Percentiles rank a stretch among this genome's conserved stretches.
Conservation (phyloP, 345 rosid species). For the Pseudoturritis turrita region DNA sequence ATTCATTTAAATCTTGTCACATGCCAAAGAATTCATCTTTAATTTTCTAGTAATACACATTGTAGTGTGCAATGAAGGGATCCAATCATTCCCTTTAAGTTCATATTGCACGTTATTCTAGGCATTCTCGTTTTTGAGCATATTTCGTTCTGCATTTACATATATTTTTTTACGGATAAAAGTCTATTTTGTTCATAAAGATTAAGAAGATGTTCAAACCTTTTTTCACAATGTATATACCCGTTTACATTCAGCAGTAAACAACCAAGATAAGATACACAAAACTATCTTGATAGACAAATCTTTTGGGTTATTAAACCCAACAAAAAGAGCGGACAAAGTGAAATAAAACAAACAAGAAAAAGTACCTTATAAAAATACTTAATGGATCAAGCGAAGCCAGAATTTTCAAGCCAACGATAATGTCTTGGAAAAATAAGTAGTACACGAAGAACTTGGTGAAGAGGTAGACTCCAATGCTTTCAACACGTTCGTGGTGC, state of each 20-base stretch:
- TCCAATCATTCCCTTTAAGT: no score
- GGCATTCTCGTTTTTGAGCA: no score
- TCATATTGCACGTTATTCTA: no score
- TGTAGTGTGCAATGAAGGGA: no score
- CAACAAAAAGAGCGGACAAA: not conserved
- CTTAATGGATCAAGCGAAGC: not conserved
- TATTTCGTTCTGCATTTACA: no score
- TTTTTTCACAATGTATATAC: constrained; percentile 28
- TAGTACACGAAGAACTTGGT: constrained; percentile 30
- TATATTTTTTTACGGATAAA: no score
- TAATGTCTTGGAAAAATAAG: constrained; percentile 31
- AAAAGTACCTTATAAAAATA: constrained; percentile 7
- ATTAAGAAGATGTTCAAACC: constrained; percentile 14
- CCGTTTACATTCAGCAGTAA: not conserved
- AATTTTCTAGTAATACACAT: no score
- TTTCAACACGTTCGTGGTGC: constrained; percentile 41
- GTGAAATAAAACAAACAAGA: not conserved
- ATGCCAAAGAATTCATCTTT: no score
- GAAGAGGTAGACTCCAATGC: constrained; percentile 43
- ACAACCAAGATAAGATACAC: constrained; percentile 39
- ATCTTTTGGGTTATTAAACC: constrained; percentile 7
- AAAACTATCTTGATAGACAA: constrained; percentile 18
- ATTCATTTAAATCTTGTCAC: no score
- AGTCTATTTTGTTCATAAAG: no score
- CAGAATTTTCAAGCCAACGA: constrained; percentile 36